A percentile compares a stretch with the other conserved stretches of the same genome.
These are phyloP conservation scores for Arabidopsis lyrata DNA, from an alignment of 441 rosid species.

Conservation along the genomic window DNA sequence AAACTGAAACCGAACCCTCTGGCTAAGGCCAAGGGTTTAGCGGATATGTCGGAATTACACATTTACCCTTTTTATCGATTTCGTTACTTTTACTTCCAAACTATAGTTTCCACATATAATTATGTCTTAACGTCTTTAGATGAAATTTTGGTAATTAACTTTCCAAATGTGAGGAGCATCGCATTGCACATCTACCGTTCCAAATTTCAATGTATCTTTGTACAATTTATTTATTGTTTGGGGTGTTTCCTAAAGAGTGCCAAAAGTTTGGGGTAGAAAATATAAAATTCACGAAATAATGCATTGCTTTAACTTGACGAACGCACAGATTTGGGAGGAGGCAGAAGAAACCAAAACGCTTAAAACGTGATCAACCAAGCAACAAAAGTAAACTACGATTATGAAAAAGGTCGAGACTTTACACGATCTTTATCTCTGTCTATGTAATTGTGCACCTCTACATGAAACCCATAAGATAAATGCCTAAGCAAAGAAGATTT, in stretches of 20 bases:
- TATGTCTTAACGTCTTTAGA: background rate
- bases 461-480: conserved; percentile 10
- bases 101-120: background rate
- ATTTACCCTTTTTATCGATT: background rate
- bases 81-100: background rate
- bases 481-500: conserved; percentile 10
- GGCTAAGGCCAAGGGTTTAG: background rate
- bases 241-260: conserved; percentile 22
- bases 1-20: conserved; percentile 20
- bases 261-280: conserved; percentile 14
- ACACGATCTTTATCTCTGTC: conserved; percentile 29
- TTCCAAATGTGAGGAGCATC: conserved; percentile 9
- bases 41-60: background rate
- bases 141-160: background rate
- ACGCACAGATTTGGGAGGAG: background rate
- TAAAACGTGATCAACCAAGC: conserved; percentile 26
- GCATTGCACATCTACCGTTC: conserved; percentile 28
- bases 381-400: conserved; percentile 2
- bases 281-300: background rate
- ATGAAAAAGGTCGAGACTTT: conserved; percentile 17
- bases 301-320: background rate
- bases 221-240: background rate
- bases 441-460: background rate
- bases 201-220: conserved; percentile 21
- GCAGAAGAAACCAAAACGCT: background rate